Percentiles rank a stretch among this genome's conserved stretches.
Conservation (phyloP, 495 filamentous ascomycete species). For the Arthonia radiata region DNA sequence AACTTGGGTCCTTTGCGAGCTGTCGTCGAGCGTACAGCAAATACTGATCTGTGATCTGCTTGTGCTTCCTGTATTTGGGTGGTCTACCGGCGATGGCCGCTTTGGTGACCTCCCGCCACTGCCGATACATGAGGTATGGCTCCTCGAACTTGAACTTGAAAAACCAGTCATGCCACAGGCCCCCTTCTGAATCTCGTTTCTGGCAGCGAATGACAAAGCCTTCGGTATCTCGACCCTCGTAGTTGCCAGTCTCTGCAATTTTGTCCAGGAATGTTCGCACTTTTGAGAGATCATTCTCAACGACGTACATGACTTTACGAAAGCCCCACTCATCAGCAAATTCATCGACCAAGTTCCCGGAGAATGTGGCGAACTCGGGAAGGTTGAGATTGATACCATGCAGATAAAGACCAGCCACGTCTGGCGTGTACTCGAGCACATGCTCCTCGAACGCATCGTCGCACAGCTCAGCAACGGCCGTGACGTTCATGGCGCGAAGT, state of each 20-base stretch:
- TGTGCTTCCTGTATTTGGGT: conserved; percentile 63
- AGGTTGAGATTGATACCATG: conserved; percentile 91
- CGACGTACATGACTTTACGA: conserved; percentile 57
- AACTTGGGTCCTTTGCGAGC: conserved; percentile 34
- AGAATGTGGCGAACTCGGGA: conserved; percentile 66
- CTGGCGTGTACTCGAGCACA: conserved; percentile 68
- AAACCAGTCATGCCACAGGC: conserved; percentile 65
- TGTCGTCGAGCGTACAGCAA: conserved; percentile 51
- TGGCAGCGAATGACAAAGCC: conserved; percentile 91
- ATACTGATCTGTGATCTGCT: conserved; percentile 77
- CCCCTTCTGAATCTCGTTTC: conserved; percentile 22
- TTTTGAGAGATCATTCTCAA: conserved; percentile 43
- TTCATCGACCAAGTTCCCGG: conserved; percentile 49
- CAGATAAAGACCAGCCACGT: conserved; percentile 72
- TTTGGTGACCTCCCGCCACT: conserved; percentile 96
- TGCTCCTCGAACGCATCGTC: conserved; percentile 94
- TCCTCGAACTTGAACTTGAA: conserved; percentile 99
- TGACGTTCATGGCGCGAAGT: conserved; percentile 58
- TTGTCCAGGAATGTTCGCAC: conserved; percentile 61
- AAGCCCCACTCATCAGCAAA: conserved; percentile 93
- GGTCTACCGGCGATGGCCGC: conserved; percentile 50
- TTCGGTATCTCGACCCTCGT: conserved; percentile 77
- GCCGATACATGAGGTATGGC: conserved; percentile 91
- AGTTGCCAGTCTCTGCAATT: conserved; percentile 64
- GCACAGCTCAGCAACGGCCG: conserved; percentile 87